Conservation (phyloP, 2,329 filamentous ascomycete genomes). For the Lecanicillium sp. region DNA sequence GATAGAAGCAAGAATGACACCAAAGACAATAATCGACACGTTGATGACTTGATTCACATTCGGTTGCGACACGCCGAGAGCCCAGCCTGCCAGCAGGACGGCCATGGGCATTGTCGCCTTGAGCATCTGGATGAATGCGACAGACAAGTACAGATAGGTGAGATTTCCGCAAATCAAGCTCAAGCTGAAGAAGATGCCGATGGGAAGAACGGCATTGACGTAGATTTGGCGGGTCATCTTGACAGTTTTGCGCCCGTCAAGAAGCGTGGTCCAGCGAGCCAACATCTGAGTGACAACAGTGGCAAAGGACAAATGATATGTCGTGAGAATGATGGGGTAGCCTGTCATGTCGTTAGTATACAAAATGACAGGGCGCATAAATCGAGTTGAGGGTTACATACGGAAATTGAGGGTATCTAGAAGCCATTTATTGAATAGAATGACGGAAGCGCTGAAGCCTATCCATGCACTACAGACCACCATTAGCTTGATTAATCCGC, state of each 20-base stretch:
- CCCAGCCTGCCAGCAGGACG: slow-evolving; percentile 83
- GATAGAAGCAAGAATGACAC: slow-evolving; percentile 87
- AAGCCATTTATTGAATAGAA: slow-evolving; percentile 99
- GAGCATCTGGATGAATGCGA: slow-evolving; percentile 98
- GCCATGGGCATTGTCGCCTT: slow-evolving; percentile 96
- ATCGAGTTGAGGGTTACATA: slow-evolving; percentile 17
- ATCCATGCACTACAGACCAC: slow-evolving; percentile 56
- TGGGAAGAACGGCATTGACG: slow-evolving; percentile 85
- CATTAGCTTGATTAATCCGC: no score
- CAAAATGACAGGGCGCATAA: no score
- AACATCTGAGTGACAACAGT: slow-evolving; percentile 91
- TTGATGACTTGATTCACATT: slow-evolving; percentile 86
- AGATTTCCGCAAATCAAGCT: slow-evolving; percentile 95
- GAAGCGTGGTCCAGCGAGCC: slow-evolving; percentile 77
- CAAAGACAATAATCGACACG: slow-evolving; percentile 87
- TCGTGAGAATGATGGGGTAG: slow-evolving; percentile 75
- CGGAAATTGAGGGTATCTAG: slow-evolving; percentile 74
- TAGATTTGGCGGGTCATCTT: slow-evolving; percentile 96
- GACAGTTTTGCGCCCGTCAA: slow-evolving; percentile 91
- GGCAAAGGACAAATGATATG: slow-evolving; percentile 91
- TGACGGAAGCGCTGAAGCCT: slow-evolving; percentile 82
- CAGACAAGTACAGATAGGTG: slow-evolving; percentile 90
- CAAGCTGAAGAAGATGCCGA: slow-evolving; percentile 91
- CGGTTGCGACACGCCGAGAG: slow-evolving; percentile 72
- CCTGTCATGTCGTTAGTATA: slow-evolving; percentile 28